Base-by-base conservation (phyloP, 2,329 filamentous ascomycete species). In the Pseudogymnoascus pannorum region DNA sequence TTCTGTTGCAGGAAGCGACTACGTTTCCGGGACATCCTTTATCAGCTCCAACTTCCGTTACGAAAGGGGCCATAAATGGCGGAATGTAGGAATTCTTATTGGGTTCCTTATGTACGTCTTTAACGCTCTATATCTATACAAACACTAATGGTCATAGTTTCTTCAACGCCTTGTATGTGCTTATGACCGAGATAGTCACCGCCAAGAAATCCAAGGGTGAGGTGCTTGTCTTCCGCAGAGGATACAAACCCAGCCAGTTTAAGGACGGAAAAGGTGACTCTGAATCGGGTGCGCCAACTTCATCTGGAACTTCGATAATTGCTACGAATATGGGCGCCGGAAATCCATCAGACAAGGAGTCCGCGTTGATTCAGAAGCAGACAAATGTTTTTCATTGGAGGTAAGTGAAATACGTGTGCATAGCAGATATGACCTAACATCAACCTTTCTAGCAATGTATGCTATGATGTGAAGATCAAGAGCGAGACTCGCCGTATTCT, bases 171-270 rank as follows among this genome's bases (percentile, higher is more conserved):
- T 78, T 77, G 0, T 74, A 74, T 0, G 73, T 75, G 12, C 88
- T 86, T 86, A 78, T 81, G 1, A 84, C 85, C 5, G 87, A 91
- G 72, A 80, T 83, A 31, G 76, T 79, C 59, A 75, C 77, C 2
- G 85, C 87, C n/a, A 83, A 85, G 73, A 87, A 87, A 72, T 89
- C 87, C 31, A 91, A 89, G 78, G 88, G 88, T 60, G 88, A 92
- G 69, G 86, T 91, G 9, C 76, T 92, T 4, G 80, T 91, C 29
- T 92, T 91, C 77, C 86, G 85, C 62, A 83, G 86, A 58, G 87
- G 87, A 14, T 78, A 87, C 71, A 80, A 81, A 14, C 67, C 67
- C 57, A 54, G 61, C 40, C 31, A 48, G 63, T 62, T 33, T 33
- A 2, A 66, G 58, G 22, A 66, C 20, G 62, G 72, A 26, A 70